Evolutionary conservation across 495 filamentous ascomycete genomes (phyloP).

Genomic region (Oidiodendron maius): DNA sequence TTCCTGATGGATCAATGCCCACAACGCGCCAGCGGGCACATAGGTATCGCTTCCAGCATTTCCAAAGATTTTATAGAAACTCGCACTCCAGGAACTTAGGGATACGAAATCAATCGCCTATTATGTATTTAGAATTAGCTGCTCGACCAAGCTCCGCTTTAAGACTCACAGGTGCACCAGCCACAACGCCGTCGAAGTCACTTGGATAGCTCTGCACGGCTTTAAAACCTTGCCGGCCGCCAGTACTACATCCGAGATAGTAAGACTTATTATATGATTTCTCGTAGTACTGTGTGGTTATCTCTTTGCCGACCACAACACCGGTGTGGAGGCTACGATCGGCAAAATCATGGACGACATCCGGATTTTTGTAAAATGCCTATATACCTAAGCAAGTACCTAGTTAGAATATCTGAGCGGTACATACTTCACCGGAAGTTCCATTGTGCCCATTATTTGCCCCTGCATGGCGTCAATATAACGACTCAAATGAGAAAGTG

Average conservation of each 20-base stretch:
- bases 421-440: conserved; percentile 28
- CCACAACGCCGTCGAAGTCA: conserved; percentile 62
- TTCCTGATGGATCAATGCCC: conserved; percentile 48
- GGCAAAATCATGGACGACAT: conserved; percentile 25
- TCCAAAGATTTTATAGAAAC: conserved; percentile 36
- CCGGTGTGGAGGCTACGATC: conserved; percentile 38
- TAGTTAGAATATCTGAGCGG: neutral
- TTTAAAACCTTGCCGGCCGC: conserved; percentile 51
- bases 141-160: conserved; percentile 41
- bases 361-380: conserved; percentile 20
- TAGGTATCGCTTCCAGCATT: conserved; percentile 6
- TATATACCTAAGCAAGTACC: neutral
- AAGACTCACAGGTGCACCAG: conserved; percentile 55
- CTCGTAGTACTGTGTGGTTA: conserved; percentile 39
- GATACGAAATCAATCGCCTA: neutral
- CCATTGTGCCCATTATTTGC: conserved; percentile 55
- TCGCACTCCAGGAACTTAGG: conserved; percentile 40
- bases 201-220: conserved; percentile 45
- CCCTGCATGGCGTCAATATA: too few species aligned
- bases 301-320: conserved; percentile 31
- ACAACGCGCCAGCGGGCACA: conserved; percentile 36
- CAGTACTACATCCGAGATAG: conserved; percentile 53
- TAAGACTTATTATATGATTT: conserved; percentile 39
- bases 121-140: conserved; percentile 20
- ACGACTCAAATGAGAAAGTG: neutral